These are phyloP conservation scores for Fusarium nygamai DNA, from an alignment of 2,329 filamentous ascomycete species.

Conservation along the genomic window DNA sequence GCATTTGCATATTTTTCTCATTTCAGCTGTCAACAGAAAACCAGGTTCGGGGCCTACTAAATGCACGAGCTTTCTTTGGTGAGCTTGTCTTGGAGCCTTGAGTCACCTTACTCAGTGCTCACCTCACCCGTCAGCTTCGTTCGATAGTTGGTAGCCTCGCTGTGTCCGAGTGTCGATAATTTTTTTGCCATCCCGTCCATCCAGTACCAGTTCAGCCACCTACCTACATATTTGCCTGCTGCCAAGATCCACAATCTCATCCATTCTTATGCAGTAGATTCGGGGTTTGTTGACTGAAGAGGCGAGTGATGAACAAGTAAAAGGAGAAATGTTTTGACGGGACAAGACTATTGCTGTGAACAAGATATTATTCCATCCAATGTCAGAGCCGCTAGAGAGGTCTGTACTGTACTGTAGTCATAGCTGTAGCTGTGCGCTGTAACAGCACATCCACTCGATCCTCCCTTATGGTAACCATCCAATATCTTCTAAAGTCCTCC, in stretches of 20 bases:
- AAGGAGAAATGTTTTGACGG: constrained; percentile 14
- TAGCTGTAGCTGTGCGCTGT: background rate
- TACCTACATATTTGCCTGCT: constrained; percentile 3
- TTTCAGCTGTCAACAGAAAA: constrained; percentile 17
- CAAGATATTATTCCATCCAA: background rate
- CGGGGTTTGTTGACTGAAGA: constrained; percentile 3
- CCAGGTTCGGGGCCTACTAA: constrained; percentile 1
- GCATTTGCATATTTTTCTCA: constrained; percentile 21
- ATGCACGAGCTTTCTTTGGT: constrained; percentile 19
- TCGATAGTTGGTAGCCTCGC: constrained; percentile 8
- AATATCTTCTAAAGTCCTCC: background rate
- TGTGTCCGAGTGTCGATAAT: constrained; percentile 15
- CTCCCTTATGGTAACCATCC: constrained; percentile 4
- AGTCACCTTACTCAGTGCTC: constrained; percentile 21
- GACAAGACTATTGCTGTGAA: background rate
- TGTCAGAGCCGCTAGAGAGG: background rate
- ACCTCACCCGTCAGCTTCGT: constrained; percentile 15
- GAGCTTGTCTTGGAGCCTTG: constrained; percentile 13
- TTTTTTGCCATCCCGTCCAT: constrained; percentile 20
- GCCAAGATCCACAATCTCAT: constrained; percentile 4
- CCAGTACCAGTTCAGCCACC: constrained; percentile 6
- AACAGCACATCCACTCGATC: constrained; percentile 1
- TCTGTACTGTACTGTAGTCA: background rate
- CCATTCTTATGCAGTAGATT: constrained; percentile 25
- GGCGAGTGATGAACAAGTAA: constrained; percentile 18